Evolutionary conservation across 768 basidiomycete species (phyloP), one percentile per base, ranked within the genome.

Genomic region (Leccinellum luteum): DNA sequence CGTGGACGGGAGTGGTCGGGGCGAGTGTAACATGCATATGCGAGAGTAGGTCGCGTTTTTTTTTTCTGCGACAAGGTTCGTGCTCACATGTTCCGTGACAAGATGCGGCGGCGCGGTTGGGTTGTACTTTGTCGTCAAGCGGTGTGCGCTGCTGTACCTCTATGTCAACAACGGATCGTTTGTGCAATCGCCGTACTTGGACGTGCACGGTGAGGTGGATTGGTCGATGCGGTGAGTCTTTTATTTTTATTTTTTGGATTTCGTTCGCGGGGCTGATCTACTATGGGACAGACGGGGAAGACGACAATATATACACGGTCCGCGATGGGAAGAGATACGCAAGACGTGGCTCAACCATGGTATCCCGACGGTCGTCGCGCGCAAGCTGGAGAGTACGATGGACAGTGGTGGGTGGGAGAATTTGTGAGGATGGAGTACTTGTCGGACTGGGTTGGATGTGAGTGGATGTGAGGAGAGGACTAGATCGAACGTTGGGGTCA

Each of bases 351-450:
- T 98, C 28, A 84, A 82, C 52, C 94, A 98, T 58, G 86, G 87
- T 12, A 89, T 98, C 47, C 93, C 96, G 3, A 95, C 91, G 3
- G 77, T 91, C 35, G 89, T 96, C 23, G 92, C 97, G 3, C 80
- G 97, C 51, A 92, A 91, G 69, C 67, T 98, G 57, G 96, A 98
- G 69, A 82, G 90, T 61, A 85, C 85, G 14, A 80, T 92, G 15
- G 95, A 97, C 69, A 86, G 82, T 30, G 93, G 95, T n/a, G 94
- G 94, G 21, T 98, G 94, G 95, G 90, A 92, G 66, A 89, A 87
- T 57, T 72, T 96, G 50, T 95, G 35, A 64, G 35, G 15, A n/a
- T n/a, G n/a, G n/a, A n/a, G n/a, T n/a, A n/a, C n/a, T n/a, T n/a
- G 34, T 2, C 25, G 25, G 25, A 4, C 25, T 25, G 25, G n/a